Evolutionary conservation across 2,329 filamentous ascomycete species (phyloP).

Genomic region (Beauveria bassiana): DNA sequence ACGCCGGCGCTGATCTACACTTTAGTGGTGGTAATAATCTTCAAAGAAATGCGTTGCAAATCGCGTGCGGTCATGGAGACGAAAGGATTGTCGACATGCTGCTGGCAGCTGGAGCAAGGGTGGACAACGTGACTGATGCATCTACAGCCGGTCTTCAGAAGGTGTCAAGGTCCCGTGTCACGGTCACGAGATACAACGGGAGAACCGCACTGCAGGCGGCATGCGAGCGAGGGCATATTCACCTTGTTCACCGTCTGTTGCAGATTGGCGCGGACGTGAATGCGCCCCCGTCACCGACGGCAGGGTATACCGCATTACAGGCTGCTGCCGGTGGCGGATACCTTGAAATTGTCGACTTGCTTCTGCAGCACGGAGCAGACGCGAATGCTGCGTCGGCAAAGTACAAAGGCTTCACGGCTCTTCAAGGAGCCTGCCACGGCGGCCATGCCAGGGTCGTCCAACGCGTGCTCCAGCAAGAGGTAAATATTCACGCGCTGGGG

Average conservation of each 20-base stretch:
- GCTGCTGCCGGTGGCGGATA: constrained; percentile 14
- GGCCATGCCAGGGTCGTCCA: constrained; percentile 25
- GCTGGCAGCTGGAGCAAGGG: not conserved
- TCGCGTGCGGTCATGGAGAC: constrained; percentile 6
- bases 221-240: constrained; percentile 19
- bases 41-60: constrained; percentile 3
- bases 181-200: constrained; percentile 22
- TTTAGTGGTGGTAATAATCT: not conserved
- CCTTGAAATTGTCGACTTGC: constrained; percentile 7
- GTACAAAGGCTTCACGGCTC: constrained; percentile 22
- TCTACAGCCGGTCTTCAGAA: not conserved
- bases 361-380: constrained; percentile 15
- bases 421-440: constrained; percentile 26
- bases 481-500: constrained; percentile 18
- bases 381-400: constrained; percentile 15
- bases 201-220: constrained; percentile 33
- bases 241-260: constrained; percentile 21
- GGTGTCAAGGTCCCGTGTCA: not conserved
- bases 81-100: not conserved
- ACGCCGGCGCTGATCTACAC: constrained; percentile 5
- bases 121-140: not conserved
- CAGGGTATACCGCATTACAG: constrained; percentile 18
- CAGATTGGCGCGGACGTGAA: constrained; percentile 26
- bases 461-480: constrained; percentile 16
- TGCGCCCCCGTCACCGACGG: constrained; percentile 16